These are phyloP conservation scores for Musa acuminata DNA, from an alignment of 176 grass and related monocot species.

Conservation along the genomic window DNA sequence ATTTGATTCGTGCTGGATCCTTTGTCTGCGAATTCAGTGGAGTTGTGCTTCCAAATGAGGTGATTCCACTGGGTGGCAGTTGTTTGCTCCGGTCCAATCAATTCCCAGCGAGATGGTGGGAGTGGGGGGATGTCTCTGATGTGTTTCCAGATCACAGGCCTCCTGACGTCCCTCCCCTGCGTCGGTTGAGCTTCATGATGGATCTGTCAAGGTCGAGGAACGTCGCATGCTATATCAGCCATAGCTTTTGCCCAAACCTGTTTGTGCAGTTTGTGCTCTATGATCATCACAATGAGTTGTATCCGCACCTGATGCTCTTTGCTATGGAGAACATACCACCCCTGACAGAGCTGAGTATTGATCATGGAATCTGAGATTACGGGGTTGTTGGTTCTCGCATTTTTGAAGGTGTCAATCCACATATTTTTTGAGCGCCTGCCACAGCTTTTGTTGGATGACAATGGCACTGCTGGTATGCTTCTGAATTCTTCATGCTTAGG, in stretches of 20 bases:
- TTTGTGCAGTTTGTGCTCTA: slow-evolving; percentile 92
- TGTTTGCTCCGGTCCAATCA: slow-evolving; percentile 58
- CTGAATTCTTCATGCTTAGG: no score
- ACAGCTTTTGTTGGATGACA: no score
- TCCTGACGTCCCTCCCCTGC: slow-evolving; percentile 35
- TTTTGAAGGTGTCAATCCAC: no score
- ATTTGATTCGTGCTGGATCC: slow-evolving; percentile 79
- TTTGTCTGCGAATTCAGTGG: slow-evolving; percentile 97
- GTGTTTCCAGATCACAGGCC: slow-evolving; percentile 60
- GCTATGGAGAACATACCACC: slow-evolving; percentile 97
- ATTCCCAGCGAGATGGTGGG: slow-evolving; percentile 74
- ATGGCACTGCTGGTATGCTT: no score
- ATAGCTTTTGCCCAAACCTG: slow-evolving; percentile 88
- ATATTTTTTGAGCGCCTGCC: no score
- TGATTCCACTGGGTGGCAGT: slow-evolving; percentile 20
- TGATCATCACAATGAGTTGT: slow-evolving; percentile 74
- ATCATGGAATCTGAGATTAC: slow-evolving; percentile 71
- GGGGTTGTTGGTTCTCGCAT: no score
- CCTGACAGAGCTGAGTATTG: slow-evolving; percentile 93
- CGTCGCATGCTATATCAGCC: slow-evolving; percentile 97
- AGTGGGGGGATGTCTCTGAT: slow-evolving; percentile 95
- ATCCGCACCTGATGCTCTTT: slow-evolving; percentile 91
- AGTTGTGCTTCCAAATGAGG: slow-evolving; percentile 56
- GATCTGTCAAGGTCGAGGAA: slow-evolving; percentile 86
- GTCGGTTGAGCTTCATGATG: slow-evolving; percentile 64